phyloP scores from a whole-genome alignment of 2,329 filamentous ascomycete genomes.

The Scytalidium sp. region DNA sequence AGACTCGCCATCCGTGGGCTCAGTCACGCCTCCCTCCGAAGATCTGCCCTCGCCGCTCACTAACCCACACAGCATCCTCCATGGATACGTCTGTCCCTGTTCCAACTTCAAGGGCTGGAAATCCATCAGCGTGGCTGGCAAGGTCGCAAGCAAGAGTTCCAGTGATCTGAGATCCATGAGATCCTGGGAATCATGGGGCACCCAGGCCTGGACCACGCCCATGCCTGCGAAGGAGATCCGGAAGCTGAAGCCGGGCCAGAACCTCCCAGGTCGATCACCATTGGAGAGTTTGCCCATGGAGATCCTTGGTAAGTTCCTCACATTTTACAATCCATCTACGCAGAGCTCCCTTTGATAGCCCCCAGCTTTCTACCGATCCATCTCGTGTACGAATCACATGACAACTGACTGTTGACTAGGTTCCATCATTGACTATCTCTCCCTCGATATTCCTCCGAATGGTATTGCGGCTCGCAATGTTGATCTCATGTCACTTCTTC shows the following conservation, averaged over 20 bases:
- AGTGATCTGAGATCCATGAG: slow-evolving; percentile 56
- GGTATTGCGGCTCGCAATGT: slow-evolving; percentile 73
- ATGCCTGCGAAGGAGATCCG: slow-evolving; percentile 4
- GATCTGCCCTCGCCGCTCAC: slow-evolving; percentile 16
- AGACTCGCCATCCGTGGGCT: slow-evolving; percentile 36
- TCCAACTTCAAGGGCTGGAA: slow-evolving; percentile 61
- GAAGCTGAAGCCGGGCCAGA: slow-evolving; percentile 27
- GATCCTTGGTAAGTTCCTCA: slow-evolving; percentile 59
- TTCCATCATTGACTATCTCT: slow-evolving; percentile 71
- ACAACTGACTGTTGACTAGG: slow-evolving; percentile 41
- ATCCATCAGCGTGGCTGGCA: slow-evolving; percentile 53
- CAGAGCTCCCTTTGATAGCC: background rate
- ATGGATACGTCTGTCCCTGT: slow-evolving; percentile 56
- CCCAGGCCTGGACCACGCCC: slow-evolving; percentile 12
- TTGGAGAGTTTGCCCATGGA: slow-evolving; percentile 69
- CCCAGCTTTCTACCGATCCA: slow-evolving; percentile 6
- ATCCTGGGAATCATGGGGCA: slow-evolving; percentile 47
- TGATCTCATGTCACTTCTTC: slow-evolving; percentile 71
- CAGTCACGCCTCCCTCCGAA: slow-evolving; percentile 10
- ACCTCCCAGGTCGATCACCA: slow-evolving; percentile 45
- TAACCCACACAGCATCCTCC: slow-evolving; percentile 52
- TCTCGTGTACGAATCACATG: background rate
- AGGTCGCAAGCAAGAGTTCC: slow-evolving; percentile 58
- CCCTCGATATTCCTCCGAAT: slow-evolving; percentile 72
- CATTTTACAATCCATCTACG: background rate